These are phyloP conservation scores for Ogataea hybrid DNA, from an alignment of 1,139 yeast species.

Conservation along the genomic window DNA sequence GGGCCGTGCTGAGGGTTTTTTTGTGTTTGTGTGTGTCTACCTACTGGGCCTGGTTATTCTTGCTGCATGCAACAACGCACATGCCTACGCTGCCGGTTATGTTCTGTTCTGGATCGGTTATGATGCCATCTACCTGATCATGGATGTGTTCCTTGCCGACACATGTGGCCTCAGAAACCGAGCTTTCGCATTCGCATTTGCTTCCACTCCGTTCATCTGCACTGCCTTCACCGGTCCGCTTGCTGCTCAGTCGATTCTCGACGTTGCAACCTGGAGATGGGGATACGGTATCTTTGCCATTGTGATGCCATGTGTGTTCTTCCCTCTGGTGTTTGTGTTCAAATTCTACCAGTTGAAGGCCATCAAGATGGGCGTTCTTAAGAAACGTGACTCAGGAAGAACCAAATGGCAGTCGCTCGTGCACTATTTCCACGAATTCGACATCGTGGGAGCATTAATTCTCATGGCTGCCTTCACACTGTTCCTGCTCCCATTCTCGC, in stretches of 20 bases:
- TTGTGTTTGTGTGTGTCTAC: conserved; percentile 22
- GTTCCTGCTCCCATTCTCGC: no score
- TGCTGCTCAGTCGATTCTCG: conserved; percentile 26
- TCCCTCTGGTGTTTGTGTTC: conserved; percentile 32
- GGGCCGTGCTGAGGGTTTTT: conserved; percentile 36
- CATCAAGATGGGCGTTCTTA: no score
- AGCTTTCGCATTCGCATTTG: conserved; percentile 32
- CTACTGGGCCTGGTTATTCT: conserved; percentile 31
- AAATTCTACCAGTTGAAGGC: no score
- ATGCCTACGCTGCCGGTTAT: conserved; percentile 31
- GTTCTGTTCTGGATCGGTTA: conserved; percentile 32
- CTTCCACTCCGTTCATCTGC: conserved; percentile 32
- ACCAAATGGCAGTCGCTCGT: no score
- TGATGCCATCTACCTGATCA: conserved; percentile 25
- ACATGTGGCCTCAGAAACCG: conserved; percentile 32
- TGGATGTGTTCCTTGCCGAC: conserved; percentile 34
- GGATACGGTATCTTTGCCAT: conserved; percentile 37
- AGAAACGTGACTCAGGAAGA: no score
- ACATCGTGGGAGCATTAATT: no score
- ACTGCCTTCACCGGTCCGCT: conserved; percentile 32
- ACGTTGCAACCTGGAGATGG: conserved; percentile 33
- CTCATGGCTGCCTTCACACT: no score
- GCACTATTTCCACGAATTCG: no score
- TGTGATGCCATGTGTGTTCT: conserved; percentile 33
- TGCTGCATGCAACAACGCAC: conserved; percentile 30